Conservation (phyloP, 2,329 filamentous ascomycete species). For the Lachnum nothofagi region DNA sequence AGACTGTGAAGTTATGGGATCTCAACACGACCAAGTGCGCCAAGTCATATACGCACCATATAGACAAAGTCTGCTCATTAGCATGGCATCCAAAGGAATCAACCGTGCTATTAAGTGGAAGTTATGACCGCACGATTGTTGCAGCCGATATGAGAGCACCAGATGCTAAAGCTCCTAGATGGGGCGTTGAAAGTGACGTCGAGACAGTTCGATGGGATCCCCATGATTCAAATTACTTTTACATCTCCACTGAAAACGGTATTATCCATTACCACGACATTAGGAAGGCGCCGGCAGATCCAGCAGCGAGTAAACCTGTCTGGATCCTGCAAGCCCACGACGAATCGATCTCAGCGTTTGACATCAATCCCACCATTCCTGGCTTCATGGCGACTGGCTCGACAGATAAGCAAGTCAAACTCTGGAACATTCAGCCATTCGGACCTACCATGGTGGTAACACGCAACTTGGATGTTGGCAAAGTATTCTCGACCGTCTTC, state of each 20-base stretch:
- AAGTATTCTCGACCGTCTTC: constrained; percentile 87
- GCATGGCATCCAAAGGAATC: constrained; percentile 88
- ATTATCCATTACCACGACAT: constrained; percentile 89
- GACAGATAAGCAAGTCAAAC: constrained; percentile 89
- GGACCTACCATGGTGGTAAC: constrained; percentile 88
- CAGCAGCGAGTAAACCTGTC: constrained; percentile 72
- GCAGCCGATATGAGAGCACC: constrained; percentile 96
- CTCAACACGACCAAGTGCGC: constrained; percentile 86
- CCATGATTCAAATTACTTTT: constrained; percentile 90
- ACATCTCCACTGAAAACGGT: constrained; percentile 86
- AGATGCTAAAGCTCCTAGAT: constrained; percentile 72
- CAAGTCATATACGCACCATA: constrained; percentile 93
- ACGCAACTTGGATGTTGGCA: constrained; percentile 87
- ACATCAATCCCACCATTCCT: constrained; percentile 83
- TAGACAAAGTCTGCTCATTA: constrained; percentile 94
- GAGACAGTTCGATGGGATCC: constrained; percentile 91
- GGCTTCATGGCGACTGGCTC: constrained; percentile 92
- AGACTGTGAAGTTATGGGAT: constrained; percentile 97
- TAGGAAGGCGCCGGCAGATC: constrained; percentile 67
- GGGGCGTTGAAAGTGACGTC: constrained; percentile 93
- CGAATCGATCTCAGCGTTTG: constrained; percentile 83
- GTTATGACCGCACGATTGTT: constrained; percentile 89
- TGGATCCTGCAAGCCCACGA: constrained; percentile 97
- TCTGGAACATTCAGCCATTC: constrained; percentile 82
- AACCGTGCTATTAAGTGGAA: constrained; percentile 84